Evolutionary conservation across 73 alveolate genomes (phyloP), one percentile per base, ranked within the genome.

Genomic region (Paramecium biaurelia): DNA sequence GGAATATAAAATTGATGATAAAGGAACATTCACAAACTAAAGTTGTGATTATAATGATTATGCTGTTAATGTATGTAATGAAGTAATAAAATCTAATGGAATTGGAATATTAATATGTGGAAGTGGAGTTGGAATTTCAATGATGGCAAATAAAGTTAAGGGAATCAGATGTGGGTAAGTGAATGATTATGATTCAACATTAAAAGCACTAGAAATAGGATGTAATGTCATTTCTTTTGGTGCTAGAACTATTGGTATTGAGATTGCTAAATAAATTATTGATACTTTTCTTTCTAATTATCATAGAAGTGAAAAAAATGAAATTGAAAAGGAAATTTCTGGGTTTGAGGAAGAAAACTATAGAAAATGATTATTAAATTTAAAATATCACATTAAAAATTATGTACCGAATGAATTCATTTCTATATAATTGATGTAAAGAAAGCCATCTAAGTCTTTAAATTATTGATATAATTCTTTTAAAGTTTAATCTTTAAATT

Each of bases 161-260:
- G 98, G 98, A 38, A 92, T 93, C 41, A 85, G 95, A 70, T 95
- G 98, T 93, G 98, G 96, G 4, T 90, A 93, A 9, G 89, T 92
- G 67, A 94, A 94, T 76, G 97, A 95, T 94, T 92, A 94, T 92
- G 70, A 76, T 92, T 93, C 96, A 34, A 95, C 97, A 26, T 38
- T 21, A 74, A 56, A 92, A 57, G 59, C 94, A 12, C 49, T 93
- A 15, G 93, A 76, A 67, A 90, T 93, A 32, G 90, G 94, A 92
- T 92, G 95, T 12, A 95, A 95, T 94, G 92, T 92, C 24, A 84
- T 95, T 72, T 93, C 96, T 2, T 20, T 93, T 59, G 96, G 98
- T 26, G 94, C 85, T 6, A 94, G 98, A 85, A 67, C 41, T 3
- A 56, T 89, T 63, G 96, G 96, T 4, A 9, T 57, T 20, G 96